These are phyloP conservation scores for Phialocephala sp. DNA, from an alignment of 2,329 filamentous ascomycete genomes.

Conservation along the genomic window DNA sequence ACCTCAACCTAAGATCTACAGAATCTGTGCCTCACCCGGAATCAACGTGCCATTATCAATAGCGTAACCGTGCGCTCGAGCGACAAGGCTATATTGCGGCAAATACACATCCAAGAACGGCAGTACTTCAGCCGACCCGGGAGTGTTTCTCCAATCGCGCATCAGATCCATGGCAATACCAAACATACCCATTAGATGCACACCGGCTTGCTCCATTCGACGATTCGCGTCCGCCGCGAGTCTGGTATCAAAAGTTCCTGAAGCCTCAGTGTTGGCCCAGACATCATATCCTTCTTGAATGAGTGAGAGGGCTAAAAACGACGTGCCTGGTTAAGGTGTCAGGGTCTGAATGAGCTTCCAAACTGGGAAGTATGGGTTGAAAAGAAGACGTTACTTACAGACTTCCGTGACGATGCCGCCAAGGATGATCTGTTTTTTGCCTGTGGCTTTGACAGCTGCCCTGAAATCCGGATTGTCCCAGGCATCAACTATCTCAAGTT, in stretches of 20 bases:
- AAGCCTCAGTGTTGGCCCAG: constrained; percentile 75
- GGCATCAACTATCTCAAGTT: constrained; percentile 61
- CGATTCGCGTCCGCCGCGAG: constrained; percentile 69
- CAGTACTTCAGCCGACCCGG: constrained; percentile 22
- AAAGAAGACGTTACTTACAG: constrained; percentile 50
- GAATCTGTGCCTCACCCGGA: constrained; percentile 55
- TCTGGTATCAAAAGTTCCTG: constrained; percentile 66
- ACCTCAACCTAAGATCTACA: constrained; percentile 20
- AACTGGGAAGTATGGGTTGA: not conserved
- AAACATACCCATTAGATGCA: constrained; percentile 52
- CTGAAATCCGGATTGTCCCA: constrained; percentile 78
- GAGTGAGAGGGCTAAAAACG: constrained; percentile 76
- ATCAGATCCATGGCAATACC: constrained; percentile 41
- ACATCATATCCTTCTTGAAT: constrained; percentile 74
- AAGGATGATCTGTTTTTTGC: constrained; percentile 73
- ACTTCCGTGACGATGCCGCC: constrained; percentile 78
- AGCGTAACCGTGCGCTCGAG: constrained; percentile 65
- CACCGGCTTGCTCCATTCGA: constrained; percentile 70
- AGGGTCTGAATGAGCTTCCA: not conserved
- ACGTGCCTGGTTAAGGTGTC: constrained; percentile 53
- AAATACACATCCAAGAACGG: constrained; percentile 51
- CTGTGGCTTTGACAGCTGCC: constrained; percentile 66
- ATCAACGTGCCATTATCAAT: constrained; percentile 63
- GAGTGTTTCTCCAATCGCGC: constrained; percentile 36
- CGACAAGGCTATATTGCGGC: constrained; percentile 68